phyloP scores from a whole-genome alignment of 2,329 filamentous ascomycete species.

The Fusarium musae region DNA sequence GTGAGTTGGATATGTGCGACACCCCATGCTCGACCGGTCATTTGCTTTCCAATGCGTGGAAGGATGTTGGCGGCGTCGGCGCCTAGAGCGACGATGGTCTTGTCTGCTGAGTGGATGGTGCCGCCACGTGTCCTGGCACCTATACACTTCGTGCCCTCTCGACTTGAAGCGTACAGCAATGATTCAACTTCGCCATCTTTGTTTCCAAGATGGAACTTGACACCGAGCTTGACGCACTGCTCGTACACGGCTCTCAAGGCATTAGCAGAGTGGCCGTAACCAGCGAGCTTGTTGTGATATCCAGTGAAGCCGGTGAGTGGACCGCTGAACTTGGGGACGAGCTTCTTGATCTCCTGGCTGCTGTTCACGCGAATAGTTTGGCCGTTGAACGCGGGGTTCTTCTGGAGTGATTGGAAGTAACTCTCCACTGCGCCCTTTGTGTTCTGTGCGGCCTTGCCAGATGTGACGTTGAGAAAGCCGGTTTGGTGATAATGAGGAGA shows the following conservation, averaged over 20 bases:
- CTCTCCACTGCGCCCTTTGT: constrained; percentile 24
- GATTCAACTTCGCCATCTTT: constrained; percentile 26
- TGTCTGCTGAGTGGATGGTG: constrained; percentile 18
- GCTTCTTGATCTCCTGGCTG: constrained; percentile 14
- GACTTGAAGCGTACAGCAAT: constrained; percentile 8
- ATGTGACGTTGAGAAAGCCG: constrained; percentile 30
- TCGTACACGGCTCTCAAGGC: constrained; percentile 25
- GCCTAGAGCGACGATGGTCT: constrained; percentile 17
- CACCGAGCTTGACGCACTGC: constrained; percentile 19
- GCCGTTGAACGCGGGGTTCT: constrained; percentile 23
- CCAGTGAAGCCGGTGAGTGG: constrained; percentile 18
- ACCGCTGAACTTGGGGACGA: constrained; percentile 20
- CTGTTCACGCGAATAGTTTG: constrained; percentile 12
- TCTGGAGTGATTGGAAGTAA: constrained; percentile 17
- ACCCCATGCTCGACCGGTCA: constrained; percentile 27
- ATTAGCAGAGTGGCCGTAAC: constrained; percentile 23
- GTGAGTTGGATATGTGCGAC: constrained; percentile 29
- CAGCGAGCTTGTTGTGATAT: constrained; percentile 27
- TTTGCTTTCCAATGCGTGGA: constrained; percentile 23
- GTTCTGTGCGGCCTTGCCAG: constrained; percentile 14
- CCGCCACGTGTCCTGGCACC: constrained; percentile 17
- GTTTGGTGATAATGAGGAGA: constrained; percentile 24
- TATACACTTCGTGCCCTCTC: constrained; percentile 13
- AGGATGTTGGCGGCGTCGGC: constrained; percentile 19
- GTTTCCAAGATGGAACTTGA: constrained; percentile 15